These are phyloP conservation scores for Berkeleyomyces rouxiae DNA, from an alignment of 2,329 filamentous ascomycete species.

Conservation along the genomic window DNA sequence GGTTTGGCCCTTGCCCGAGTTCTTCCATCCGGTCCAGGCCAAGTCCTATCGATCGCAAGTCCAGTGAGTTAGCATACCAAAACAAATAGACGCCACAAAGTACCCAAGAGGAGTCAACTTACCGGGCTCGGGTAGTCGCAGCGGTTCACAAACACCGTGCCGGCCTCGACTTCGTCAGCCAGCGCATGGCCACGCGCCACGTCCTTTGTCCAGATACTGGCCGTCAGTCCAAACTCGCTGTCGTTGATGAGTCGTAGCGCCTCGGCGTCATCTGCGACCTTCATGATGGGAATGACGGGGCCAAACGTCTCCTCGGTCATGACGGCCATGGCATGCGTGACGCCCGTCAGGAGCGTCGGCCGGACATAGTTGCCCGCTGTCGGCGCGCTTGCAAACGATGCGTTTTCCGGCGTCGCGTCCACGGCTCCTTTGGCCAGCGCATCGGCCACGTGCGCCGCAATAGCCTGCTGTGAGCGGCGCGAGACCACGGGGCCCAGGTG, in stretches of 20 bases:
- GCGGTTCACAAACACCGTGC: slow-evolving; percentile 90
- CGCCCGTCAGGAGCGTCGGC: slow-evolving; percentile 64
- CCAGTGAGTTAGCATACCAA: slow-evolving; percentile 15
- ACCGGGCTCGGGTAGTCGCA: slow-evolving; percentile 85
- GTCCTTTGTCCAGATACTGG: slow-evolving; percentile 96
- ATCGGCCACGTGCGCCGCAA: slow-evolving; percentile 65
- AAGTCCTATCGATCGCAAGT: slow-evolving; percentile 43
- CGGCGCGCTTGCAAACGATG: slow-evolving; percentile 48
- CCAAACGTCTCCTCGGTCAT: slow-evolving; percentile 96
- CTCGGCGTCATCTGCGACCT: slow-evolving; percentile 65
- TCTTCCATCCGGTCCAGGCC: slow-evolving; percentile 97
- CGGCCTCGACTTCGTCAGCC: slow-evolving; percentile 68
- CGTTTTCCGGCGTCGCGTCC: slow-evolving; percentile 69
- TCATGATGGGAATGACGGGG: slow-evolving; percentile 79
- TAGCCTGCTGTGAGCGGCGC: slow-evolving; percentile 56
- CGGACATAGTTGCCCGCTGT: slow-evolving; percentile 62
- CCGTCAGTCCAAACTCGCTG: slow-evolving; percentile 82
- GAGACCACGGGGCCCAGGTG: slow-evolving; percentile 83
- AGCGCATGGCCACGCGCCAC: slow-evolving; percentile 57
- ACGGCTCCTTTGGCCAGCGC: slow-evolving; percentile 70
- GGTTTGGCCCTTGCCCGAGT: slow-evolving; percentile 82
- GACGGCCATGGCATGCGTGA: slow-evolving; percentile 67
- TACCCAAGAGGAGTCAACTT: slow-evolving; percentile 26
- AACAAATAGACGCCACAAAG: slow-evolving; percentile 9
- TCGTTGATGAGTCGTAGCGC: slow-evolving; percentile 83